Conservation (phyloP, 331 rosid genomes). For the Quercus tomentella region DNA sequence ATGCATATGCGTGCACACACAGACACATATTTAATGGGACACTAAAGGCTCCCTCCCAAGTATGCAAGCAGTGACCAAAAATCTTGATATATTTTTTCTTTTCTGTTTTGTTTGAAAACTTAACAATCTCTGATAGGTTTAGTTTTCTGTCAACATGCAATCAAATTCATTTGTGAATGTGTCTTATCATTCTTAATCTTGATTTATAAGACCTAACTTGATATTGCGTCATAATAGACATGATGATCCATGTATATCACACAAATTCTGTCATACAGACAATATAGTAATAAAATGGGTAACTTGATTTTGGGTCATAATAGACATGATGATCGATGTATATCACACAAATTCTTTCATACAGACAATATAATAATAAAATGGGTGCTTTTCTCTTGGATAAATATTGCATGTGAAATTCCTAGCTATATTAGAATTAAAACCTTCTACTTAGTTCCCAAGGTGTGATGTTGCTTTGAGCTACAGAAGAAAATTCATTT, state of each 20-base stretch:
- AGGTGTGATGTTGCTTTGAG: neutral
- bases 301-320: neutral
- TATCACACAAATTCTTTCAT: neutral
- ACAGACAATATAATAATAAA: neutral
- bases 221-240: neutral
- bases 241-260: neutral
- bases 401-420: conserved; percentile 1
- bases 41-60: neutral
- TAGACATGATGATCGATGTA: neutral
- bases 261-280: neutral
- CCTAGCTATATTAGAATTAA: neutral
- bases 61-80: neutral
- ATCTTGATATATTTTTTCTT: neutral
- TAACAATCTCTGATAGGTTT: neutral
- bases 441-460: neutral
- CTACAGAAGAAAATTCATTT: neutral
- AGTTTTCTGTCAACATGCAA: neutral
- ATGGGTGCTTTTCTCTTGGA: conserved; percentile 7
- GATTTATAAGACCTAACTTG: neutral
- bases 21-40: too few relatives aligned
- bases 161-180: neutral
- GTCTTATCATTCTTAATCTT: neutral
- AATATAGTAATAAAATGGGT: conserved; percentile 1
- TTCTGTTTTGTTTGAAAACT: conserved; percentile 1
- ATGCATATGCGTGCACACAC: too few relatives aligned